These are phyloP conservation scores for Cyberlindnera mississippiensis DNA, from an alignment of 805 yeast genomes.

Conservation along the genomic window DNA sequence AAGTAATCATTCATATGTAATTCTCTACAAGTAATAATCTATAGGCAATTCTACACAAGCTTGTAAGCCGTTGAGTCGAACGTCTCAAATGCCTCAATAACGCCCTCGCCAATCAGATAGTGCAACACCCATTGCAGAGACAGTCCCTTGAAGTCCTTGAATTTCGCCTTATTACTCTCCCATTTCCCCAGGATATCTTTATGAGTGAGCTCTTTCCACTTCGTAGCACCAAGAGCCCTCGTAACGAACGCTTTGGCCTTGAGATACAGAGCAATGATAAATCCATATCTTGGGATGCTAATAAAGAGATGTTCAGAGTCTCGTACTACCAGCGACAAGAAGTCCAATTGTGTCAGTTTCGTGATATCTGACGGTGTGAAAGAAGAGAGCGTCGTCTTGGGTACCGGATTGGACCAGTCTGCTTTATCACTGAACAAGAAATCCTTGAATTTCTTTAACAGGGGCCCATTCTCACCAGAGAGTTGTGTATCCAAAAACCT, in stretches of 20 bases:
- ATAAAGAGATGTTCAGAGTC: slow-evolving; percentile 38
- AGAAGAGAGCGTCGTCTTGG: not conserved
- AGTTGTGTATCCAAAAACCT: slow-evolving; percentile 2
- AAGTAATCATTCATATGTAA: too few relatives aligned
- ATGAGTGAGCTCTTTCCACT: slow-evolving; percentile 42
- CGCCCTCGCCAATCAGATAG: slow-evolving; percentile 48
- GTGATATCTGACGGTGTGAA: slow-evolving; percentile 27
- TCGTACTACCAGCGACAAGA: slow-evolving; percentile 39
- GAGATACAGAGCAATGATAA: slow-evolving; percentile 40
- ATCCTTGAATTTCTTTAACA: slow-evolving; percentile 5
- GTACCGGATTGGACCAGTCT: not conserved
- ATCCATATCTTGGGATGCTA: slow-evolving; percentile 49
- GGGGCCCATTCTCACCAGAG: not conserved
- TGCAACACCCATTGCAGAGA: slow-evolving; percentile 48
- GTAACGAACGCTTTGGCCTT: slow-evolving; percentile 43
- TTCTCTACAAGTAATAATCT: too few relatives aligned
- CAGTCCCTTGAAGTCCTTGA: slow-evolving; percentile 47
- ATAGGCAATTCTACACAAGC: too few relatives aligned
- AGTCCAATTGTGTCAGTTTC: slow-evolving; percentile 37
- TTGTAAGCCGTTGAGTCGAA: slow-evolving; percentile 37
- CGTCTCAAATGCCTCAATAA: slow-evolving; percentile 48
- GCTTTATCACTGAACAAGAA: not conserved
- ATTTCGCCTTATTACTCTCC: slow-evolving; percentile 40
- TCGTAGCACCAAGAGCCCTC: slow-evolving; percentile 33
- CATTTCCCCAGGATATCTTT: slow-evolving; percentile 40